Evolutionary conservation across 352 stramenopile species (phyloP), one percentile per base, ranked within the genome.

Genomic region (Paralagenidium karlingii): DNA sequence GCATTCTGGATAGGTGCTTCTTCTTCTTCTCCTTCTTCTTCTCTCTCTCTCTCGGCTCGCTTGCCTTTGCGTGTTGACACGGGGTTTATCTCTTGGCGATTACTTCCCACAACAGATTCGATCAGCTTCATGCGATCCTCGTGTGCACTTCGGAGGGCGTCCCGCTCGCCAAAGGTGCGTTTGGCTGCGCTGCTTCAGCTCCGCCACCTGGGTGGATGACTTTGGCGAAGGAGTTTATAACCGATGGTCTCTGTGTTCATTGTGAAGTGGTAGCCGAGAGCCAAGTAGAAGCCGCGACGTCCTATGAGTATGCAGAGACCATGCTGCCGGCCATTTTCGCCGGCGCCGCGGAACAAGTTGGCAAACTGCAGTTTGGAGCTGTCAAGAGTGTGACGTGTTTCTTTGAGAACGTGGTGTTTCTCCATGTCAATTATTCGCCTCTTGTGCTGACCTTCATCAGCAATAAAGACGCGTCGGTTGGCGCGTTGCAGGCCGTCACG

Each of bases 71-170:
- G n/a, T n/a, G n/a, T n/a, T n/a, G n/a, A n/a, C n/a, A n/a, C n/a
- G n/a, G n/a, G n/a, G n/a, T n/a, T n/a, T n/a, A n/a, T n/a, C n/a
- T n/a, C n/a, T n/a, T n/a, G n/a, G n/a, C n/a, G n/a, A n/a, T n/a
- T n/a, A n/a, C n/a, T n/a, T n/a, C n/a, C n/a, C n/a, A n/a, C 22
- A 8, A 30, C 43, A 86, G 74, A 55, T 88, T 81, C 47, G 71
- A 88, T 50, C 54, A 60, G 38, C 54, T 88, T 15, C 54, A 82
- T 36, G 75, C 68, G 38, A 82, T 88, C 41, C 65, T 88, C 30
- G 65, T 88, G 47, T 85, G 65, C 42, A 88, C 75, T 8, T 77
- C 68, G 0, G 75, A 88, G 37, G 75, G 75, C 22, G 75, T 88
- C 8, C 71, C 71, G 15, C 58, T 88, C 4, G 52, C 85, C 8